Evolutionary conservation across 2,329 filamentous ascomycete genomes (phyloP), one percentile per base, ranked within the genome.

Genomic region (Penicillium glabrum): DNA sequence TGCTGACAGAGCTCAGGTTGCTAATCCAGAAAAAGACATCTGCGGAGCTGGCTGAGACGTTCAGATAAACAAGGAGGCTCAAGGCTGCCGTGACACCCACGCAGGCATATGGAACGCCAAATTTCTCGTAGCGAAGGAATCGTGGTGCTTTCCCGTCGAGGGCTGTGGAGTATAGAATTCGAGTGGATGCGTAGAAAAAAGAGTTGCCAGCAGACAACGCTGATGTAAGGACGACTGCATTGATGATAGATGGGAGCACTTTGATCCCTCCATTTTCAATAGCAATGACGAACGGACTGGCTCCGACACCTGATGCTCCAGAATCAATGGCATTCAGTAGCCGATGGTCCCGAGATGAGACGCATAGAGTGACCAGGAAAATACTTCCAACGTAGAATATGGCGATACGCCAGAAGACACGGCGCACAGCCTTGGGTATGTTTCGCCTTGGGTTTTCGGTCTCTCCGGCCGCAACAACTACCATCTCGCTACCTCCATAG

Each of bases 41-140:
- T 9, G 87, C 82, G 0, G 85, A 82, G 56, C 79, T 80, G 53
- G 82, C 78, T 13, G 82, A 85, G 11, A 92, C 79, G 70, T 91
- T 86, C n/a, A 91, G 77, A 72, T 90, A 93, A 1, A 86, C 83
- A 2, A 93, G 77, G 13, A 89, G 76, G 2, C 87, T 83, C 62
- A 93, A 86, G 3, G 82, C 72, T 47, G 90, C 80, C 1, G 89
- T 86, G 21, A 86, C 73, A 1, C 73, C 56, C 35, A 92, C 88
- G 64, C 86, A 89, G 70, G 86, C 89, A 62, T 90, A 81, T 0
- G 89, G 90, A 0, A 93, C 86, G 46, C 88, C 88, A 14, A 74
- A 77, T 46, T 75, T 79, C 6, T 82, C 87, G 9, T 71, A 81
- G 4, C 58, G 50, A 16, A 74, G 59, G 27, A 73, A 47, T 0